Percentiles rank a stretch among this genome's conserved stretches.
Conservation (phyloP, 2,329 filamentous ascomycete genomes). For the Chrysoporthe austroafricana region DNA sequence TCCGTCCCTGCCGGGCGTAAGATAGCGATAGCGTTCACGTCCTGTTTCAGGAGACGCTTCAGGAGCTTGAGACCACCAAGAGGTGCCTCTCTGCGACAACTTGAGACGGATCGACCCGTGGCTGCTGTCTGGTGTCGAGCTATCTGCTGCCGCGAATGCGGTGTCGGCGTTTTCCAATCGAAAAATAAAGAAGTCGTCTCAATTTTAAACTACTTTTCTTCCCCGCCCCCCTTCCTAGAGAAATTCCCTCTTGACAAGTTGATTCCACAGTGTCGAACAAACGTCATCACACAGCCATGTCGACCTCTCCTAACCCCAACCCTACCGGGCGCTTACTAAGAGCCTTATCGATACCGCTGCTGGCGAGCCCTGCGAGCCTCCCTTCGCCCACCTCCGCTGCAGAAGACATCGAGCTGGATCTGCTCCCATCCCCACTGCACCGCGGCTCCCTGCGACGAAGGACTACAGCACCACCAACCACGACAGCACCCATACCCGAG, state of each 20-base stretch:
- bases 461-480: conserved; percentile 8
- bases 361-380: conserved; percentile 10
- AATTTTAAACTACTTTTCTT: not conserved
- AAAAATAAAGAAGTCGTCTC: not conserved
- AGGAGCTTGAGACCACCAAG: conserved; percentile 1
- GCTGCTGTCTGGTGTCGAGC: not conserved
- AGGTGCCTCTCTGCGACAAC: not conserved
- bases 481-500: conserved; percentile 3
- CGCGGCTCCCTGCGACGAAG: conserved; percentile 12
- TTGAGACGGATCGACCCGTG: not conserved
- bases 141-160: not conserved
- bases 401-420: conserved; percentile 22
- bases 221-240: not conserved
- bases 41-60: conserved; percentile 1
- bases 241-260: not conserved
- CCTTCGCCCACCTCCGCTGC: not conserved
- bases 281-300: conserved; percentile 10
- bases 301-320: not conserved
- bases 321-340: conserved; percentile 21
- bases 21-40: not conserved
- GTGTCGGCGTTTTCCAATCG: not conserved
- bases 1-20: not conserved
- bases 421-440: conserved; percentile 16
- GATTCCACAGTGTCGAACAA: not conserved
- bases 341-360: conserved; percentile 12